Evolutionary conservation across 1,139 yeast species (phyloP).

Genomic region (Hyphopichia pseudoburtonii): DNA sequence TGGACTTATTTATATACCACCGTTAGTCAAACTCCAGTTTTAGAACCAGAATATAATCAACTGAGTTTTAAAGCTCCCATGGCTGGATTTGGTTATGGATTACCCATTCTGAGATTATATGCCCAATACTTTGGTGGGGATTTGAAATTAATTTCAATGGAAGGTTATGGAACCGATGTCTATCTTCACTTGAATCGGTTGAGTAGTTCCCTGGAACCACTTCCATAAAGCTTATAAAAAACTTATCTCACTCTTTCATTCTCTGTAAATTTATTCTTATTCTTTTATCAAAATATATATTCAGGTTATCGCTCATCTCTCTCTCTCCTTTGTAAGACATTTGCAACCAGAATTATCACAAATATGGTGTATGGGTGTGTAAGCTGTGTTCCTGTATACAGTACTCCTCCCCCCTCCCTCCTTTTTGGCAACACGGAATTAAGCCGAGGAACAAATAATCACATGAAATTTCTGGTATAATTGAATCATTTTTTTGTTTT

Average conservation of each 20-base stretch:
- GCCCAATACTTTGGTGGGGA: constrained; percentile 94
- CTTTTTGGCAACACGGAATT: not conserved
- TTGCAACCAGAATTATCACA: too few species aligned
- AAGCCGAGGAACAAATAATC: not conserved
- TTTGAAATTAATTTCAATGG: constrained; percentile 83
- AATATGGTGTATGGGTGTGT: too few species aligned
- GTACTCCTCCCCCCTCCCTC: not conserved
- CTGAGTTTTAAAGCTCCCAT: constrained; percentile 80
- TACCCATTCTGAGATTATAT: constrained; percentile 81
- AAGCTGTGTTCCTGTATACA: not conserved
- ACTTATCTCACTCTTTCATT: too few species aligned
- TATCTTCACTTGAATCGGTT: constrained; percentile 74
- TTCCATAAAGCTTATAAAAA: constrained; percentile 38
- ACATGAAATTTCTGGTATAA: not conserved
- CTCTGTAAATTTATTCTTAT: too few species aligned
- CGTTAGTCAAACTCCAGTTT: constrained; percentile 68
- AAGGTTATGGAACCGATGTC: constrained; percentile 93
- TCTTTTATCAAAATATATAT: too few species aligned
- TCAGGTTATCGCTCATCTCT: too few species aligned
- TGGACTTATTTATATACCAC: constrained; percentile 94
- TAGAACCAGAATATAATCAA: constrained; percentile 57
- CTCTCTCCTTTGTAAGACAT: too few species aligned
- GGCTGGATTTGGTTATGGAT: constrained; percentile 94
- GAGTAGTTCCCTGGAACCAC: constrained; percentile 47
- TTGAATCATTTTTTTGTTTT: too few species aligned